Evolutionary conservation across 306 rosid species (phyloP).

Genomic region (Cicer chorassanicum): DNA sequence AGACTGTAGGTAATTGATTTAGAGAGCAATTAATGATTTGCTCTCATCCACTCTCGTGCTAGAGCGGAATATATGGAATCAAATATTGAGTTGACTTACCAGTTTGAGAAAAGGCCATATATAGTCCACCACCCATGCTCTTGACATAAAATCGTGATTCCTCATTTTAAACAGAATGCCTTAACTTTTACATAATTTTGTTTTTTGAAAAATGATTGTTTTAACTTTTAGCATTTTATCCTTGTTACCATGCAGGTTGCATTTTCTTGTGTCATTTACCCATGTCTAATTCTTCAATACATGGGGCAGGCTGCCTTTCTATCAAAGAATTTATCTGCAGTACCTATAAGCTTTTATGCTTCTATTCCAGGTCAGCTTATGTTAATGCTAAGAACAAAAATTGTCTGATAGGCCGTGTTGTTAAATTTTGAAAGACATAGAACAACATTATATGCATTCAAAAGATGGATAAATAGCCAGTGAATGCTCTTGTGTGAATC

Average conservation of each 20-base stretch:
- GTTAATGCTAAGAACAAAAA: conserved; percentile 23
- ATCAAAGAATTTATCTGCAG: conserved; percentile 73
- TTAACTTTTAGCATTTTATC: conserved; percentile 37
- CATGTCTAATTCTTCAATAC: conserved; percentile 83
- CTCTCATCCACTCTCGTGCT: conserved; percentile 28
- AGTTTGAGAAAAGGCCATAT: not conserved
- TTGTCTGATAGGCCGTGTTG: conserved; percentile 27
- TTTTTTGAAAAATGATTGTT: conserved; percentile 29
- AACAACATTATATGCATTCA: conserved; percentile 28
- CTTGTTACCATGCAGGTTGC: conserved; percentile 62
- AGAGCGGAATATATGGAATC: conserved; percentile 31
- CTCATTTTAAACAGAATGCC: conserved; percentile 28
- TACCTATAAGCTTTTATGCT: conserved; percentile 78
- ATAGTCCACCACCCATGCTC: conserved; percentile 17
- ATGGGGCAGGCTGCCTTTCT: conserved; percentile 96
- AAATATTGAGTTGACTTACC: conserved; percentile 36
- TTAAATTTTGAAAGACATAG: conserved; percentile 34
- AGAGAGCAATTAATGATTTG: conserved; percentile 32
- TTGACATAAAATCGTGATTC: conserved; percentile 32
- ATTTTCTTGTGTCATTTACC: conserved; percentile 69
- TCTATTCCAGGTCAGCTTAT: conserved; percentile 80
- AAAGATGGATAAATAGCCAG: conserved; percentile 5
- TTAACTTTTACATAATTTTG: conserved; percentile 34
- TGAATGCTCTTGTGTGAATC: conserved; percentile 7
- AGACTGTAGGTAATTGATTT: conserved; percentile 26